Conservation (phyloP, 306 rosid genomes). For the Mimosa pudica region DNA sequence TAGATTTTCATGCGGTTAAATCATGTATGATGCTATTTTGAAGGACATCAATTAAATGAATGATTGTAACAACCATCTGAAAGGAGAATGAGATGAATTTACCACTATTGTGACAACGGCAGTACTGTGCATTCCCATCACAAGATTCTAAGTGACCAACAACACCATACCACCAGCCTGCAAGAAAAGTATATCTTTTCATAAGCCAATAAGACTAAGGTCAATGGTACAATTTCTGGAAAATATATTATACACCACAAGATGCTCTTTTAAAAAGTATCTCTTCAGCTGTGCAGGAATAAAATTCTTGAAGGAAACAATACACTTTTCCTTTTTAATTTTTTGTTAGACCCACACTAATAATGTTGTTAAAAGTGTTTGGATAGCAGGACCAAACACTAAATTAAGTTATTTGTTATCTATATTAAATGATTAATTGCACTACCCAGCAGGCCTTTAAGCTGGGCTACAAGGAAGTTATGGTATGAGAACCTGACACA, state of each 20-base stretch:
- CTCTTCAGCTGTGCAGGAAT: background rate
- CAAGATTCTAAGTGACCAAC: slow-evolving; percentile 95
- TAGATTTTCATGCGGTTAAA: slow-evolving; percentile 7
- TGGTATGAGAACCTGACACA: slow-evolving; percentile 3
- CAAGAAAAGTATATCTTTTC: slow-evolving; percentile 43
- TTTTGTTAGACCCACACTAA: slow-evolving; percentile 6
- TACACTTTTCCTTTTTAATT: background rate
- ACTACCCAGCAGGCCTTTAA: background rate
- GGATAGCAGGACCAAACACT: background rate
- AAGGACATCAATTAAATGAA: slow-evolving; percentile 21
- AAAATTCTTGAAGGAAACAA: background rate
- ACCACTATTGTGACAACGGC: slow-evolving; percentile 78
- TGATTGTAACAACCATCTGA: slow-evolving; percentile 29
- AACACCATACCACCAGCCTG: slow-evolving; percentile 99
- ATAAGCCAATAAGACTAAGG: slow-evolving; percentile 26
- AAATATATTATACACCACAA: background rate
- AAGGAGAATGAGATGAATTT: slow-evolving; percentile 50
- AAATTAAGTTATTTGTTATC: background rate
- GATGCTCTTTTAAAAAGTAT: background rate
- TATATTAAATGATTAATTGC: background rate
- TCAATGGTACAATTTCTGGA: slow-evolving; percentile 4
- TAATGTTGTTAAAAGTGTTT: slow-evolving; percentile 2
- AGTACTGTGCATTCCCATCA: slow-evolving; percentile 69
- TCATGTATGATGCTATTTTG: slow-evolving; percentile 33
- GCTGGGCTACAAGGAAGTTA: background rate